A percentile compares a stretch with the other conserved stretches of the same genome.
phyloP scores from a whole-genome alignment of 2,329 filamentous ascomycete genomes.

The Fusarium haematococcum region DNA sequence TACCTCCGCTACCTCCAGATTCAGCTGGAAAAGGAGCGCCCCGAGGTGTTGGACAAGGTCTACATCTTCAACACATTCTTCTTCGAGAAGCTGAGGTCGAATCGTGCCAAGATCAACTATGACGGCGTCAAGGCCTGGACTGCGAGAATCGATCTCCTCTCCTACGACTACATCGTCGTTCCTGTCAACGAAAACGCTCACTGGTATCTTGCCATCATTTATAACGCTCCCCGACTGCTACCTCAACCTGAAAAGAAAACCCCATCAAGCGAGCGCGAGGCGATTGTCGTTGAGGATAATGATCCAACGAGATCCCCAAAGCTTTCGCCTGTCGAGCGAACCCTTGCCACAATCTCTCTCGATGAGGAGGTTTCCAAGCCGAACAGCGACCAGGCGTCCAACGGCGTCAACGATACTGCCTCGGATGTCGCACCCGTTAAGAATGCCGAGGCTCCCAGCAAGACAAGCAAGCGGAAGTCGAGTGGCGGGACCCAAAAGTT shows the following conservation, averaged over 20 bases:
- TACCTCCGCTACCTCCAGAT: conserved; percentile 82
- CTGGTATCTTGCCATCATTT: conserved; percentile 97
- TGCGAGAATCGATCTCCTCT: conserved; percentile 83
- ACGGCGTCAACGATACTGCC: conserved; percentile 2
- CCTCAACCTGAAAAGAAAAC: conserved; percentile 29
- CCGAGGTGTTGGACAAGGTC: conserved; percentile 71
- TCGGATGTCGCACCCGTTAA: neutral
- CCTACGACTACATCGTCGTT: conserved; percentile 88
- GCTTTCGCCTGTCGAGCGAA: conserved; percentile 29
- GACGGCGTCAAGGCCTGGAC: conserved; percentile 90
- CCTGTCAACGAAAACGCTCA: conserved; percentile 89
- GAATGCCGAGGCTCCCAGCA: conserved; percentile 9
- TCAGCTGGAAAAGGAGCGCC: conserved; percentile 64
- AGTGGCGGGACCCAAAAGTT: conserved; percentile 35
- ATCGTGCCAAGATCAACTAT: conserved; percentile 78
- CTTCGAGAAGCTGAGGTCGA: conserved; percentile 79
- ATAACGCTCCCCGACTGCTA: conserved; percentile 79
- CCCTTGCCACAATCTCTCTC: conserved; percentile 41
- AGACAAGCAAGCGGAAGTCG: conserved; percentile 28
- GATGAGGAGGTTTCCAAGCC: conserved; percentile 30
- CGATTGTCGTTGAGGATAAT: conserved; percentile 29
- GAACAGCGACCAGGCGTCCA: conserved; percentile 11
- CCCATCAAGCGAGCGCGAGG: conserved; percentile 8
- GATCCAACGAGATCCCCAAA: conserved; percentile 20
- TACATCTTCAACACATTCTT: conserved; percentile 97